Conservation (phyloP, 179 eudicot species). For the Silene noctiflora region DNA sequence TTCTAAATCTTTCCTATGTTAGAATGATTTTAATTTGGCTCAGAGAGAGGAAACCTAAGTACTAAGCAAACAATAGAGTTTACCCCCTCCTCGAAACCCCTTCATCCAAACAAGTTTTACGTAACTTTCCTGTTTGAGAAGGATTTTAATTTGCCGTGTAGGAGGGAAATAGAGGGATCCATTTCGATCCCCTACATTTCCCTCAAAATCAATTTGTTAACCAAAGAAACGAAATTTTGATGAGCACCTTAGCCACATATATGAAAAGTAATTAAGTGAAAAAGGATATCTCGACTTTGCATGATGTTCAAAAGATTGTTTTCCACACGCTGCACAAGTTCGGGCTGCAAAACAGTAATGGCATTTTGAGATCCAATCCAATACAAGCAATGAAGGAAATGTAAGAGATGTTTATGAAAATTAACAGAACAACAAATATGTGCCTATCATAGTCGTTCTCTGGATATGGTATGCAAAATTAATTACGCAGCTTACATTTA, state of each 20-base stretch:
- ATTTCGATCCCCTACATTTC: too few species aligned
- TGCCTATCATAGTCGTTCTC: neutral
- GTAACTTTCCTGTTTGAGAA: too few species aligned
- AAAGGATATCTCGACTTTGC: constrained; percentile 94
- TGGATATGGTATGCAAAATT: neutral
- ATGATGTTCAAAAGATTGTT: constrained; percentile 72
- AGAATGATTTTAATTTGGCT: too few species aligned
- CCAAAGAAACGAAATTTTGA: neutral
- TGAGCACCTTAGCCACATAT: neutral
- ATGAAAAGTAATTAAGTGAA: constrained; percentile 2
- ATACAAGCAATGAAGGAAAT: neutral
- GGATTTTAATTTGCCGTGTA: too few species aligned
- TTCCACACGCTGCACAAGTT: constrained; percentile 82
- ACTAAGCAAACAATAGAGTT: neutral
- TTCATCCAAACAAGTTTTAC: too few species aligned
- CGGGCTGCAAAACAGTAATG: constrained; percentile 59
- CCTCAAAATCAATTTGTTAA: too few species aligned
- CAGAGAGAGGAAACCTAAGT: neutral
- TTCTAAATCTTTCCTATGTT: too few species aligned
- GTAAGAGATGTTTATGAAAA: neutral
- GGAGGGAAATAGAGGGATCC: too few species aligned
- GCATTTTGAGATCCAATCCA: constrained; percentile 15
- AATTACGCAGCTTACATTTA: constrained; percentile 47
- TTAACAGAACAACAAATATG: neutral
- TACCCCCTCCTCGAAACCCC: too few species aligned